Evolutionary conservation across 805 yeast genomes (phyloP), one percentile per base, ranked within the genome.

Genomic region (Metschnikowia colocasiae): DNA sequence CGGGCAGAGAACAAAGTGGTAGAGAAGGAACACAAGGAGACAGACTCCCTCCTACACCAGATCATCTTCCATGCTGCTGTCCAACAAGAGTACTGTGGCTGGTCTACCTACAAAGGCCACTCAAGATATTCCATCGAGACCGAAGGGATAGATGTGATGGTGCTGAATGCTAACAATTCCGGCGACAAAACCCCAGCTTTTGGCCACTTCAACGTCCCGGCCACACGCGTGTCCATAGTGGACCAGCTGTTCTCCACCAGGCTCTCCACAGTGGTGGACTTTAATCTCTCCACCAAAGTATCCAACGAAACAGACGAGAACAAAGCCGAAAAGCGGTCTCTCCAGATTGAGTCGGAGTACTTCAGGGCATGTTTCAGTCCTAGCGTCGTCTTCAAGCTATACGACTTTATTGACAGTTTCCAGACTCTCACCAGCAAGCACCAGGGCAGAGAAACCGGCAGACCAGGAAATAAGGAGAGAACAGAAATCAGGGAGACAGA

Each of bases 311-410:
- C 33, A 12, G 30, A 8, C 3, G 39, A 58, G 6, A 65, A 13
- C 2, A 32, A 60, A 3, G 53, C 52, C 0, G 56, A 53, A 8
- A 67, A 1, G 79, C 76, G 31, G 48, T 70, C 80, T 0, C 63
- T 84, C 3, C 83, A 82, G 50, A 59, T 85, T 1, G 81, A 76
- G 44, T 81, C 87, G 3, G 74, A 79, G 4, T 76, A 77, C 56
- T 79, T 80, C 43, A 71, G 90, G 35, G 53, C 83, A 3, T 78
- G 82, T 49, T 59, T 85, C 30, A 79, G 81, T 44, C 81, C 88
- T 0, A 66, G 68, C 7, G 69, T 78, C 0, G 50, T 81, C 6
- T 66, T 76, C 6, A 67, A 68, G 39, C 34, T 76, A 1, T 44
- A 78, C 3, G 67, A 69, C 51, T 37, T 64, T 20, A 47, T 59